phyloP scores from a whole-genome alignment of 306 rosid species.

The Dryas drummondii region DNA sequence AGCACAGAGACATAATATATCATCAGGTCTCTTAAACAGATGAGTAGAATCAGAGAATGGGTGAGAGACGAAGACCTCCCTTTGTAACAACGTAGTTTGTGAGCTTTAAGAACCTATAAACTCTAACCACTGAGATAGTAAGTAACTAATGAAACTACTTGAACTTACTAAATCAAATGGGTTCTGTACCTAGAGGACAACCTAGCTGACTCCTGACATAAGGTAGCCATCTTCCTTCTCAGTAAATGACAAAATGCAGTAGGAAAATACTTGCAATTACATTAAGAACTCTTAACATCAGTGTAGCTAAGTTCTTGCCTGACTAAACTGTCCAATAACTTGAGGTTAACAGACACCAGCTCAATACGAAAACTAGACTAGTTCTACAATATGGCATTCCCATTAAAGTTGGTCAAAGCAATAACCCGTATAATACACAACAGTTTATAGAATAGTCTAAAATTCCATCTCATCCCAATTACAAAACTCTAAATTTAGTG shows the following conservation, averaged over 20 bases:
- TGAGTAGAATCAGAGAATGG: neutral
- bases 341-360: slow-evolving; percentile 14
- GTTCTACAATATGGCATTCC: neutral
- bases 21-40: slow-evolving; percentile 15
- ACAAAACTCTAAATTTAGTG: slow-evolving; percentile 3
- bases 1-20: slow-evolving; percentile 24
- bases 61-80: neutral
- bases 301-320: slow-evolving; percentile 1
- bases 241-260: neutral
- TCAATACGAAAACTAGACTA: neutral
- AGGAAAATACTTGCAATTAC: neutral
- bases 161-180: neutral
- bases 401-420: slow-evolving; percentile 6
- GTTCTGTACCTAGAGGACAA: neutral
- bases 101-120: neutral
- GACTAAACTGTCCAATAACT: slow-evolving; percentile 4
- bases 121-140: neutral
- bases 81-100: neutral
- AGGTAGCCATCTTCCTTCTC: neutral
- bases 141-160: neutral
- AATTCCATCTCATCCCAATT: neutral
- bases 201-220: neutral
- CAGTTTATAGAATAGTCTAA: neutral
- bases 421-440: neutral
- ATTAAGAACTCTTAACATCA: neutral